A percentile compares a stretch with the other conserved stretches of the same genome.
phyloP scores from a whole-genome alignment of 768 basidiomycete genomes.

The Podaxis sp. region DNA sequence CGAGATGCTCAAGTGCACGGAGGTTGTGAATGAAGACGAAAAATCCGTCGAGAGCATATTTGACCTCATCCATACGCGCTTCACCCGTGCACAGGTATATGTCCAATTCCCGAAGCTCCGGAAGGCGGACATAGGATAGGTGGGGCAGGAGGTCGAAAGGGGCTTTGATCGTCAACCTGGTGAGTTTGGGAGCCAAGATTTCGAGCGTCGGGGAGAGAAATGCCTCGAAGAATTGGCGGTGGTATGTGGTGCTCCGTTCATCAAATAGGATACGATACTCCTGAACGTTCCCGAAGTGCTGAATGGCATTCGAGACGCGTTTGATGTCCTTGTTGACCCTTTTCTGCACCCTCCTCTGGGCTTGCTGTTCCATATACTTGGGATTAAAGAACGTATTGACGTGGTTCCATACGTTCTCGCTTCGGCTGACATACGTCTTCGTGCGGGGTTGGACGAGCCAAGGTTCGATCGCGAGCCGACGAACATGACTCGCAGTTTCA shows the following conservation, averaged over 20 bases:
- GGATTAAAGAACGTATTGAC: conserved; percentile 28
- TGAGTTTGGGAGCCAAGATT: conserved; percentile 29
- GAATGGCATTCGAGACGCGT: conserved; percentile 31
- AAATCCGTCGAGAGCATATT: conserved; percentile 36
- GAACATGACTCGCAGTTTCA: neutral
- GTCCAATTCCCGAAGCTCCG: conserved; percentile 32
- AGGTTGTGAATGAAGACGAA: conserved; percentile 45
- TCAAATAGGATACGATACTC: conserved; percentile 43
- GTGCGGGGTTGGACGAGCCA: conserved; percentile 37
- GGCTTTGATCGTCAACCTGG: conserved; percentile 34
- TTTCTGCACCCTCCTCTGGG: conserved; percentile 31
- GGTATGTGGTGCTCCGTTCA: conserved; percentile 26
- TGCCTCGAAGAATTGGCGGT: conserved; percentile 34
- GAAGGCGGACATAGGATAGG: conserved; percentile 32
- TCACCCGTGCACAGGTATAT: conserved; percentile 34
- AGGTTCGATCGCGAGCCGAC: conserved; percentile 28
- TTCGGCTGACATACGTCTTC: conserved; percentile 28
- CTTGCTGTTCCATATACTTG: conserved; percentile 27
- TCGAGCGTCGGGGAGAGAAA: conserved; percentile 36
- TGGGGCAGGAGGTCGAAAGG: conserved; percentile 35
- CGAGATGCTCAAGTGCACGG: conserved; percentile 33
- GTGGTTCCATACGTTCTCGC: conserved; percentile 27
- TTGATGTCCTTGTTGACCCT: conserved; percentile 36
- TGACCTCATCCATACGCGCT: conserved; percentile 27
- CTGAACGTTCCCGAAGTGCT: conserved; percentile 29